Evolutionary conservation across 1,139 yeast species (phyloP), one percentile per base, ranked within the genome.

Genomic region (Meyerozyma athensensis): DNA sequence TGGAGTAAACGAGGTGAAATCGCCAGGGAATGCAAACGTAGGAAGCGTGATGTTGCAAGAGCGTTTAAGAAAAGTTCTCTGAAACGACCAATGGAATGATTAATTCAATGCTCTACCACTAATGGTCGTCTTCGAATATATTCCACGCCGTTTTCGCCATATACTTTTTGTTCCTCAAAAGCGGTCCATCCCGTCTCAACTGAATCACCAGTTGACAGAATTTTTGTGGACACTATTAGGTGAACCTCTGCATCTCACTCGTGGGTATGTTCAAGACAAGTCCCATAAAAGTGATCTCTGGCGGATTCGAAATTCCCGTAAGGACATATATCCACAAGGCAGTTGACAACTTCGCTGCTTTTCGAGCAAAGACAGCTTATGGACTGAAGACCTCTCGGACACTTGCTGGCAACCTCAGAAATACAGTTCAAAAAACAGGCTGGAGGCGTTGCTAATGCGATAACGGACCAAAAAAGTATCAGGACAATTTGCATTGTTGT

Each of bases 1-100:
- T 86, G 87, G 83, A 81, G 78, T 34, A 77, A 78, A 57, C 76
- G 97, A 59, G 92, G 94, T 33, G 87, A 81, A 39, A 72, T 86
- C 67, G 80, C 82, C 43, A 74, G 86, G 43, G 87, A 81, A 45
- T 77, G 90, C 56, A 82, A 84, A 54, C 73, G 82, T 48, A 73
- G 86, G 43, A 77, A 78, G 53, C 74, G 94, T 57, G 97, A 89
- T 48, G 87, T 77, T 6, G 44, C 76, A 33, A 73, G 92, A 47
- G 77, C 73, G 43, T 58, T 72, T 49, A 75, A 72, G 47, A 81
- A 78, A 59, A 74, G 53, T 45, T 34, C 24, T 18, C 19, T 17
- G 34, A 37, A 37, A 38, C 20, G 30, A 20, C 33, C 12, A 36
- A n/a, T 36, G 4, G 34, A 13, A 21, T 13, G 18, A 4, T 13